A percentile compares a stretch with the other conserved stretches of the same genome.
Conservation (phyloP, 768 basidiomycete species). For the Auriscalpium orientale region DNA sequence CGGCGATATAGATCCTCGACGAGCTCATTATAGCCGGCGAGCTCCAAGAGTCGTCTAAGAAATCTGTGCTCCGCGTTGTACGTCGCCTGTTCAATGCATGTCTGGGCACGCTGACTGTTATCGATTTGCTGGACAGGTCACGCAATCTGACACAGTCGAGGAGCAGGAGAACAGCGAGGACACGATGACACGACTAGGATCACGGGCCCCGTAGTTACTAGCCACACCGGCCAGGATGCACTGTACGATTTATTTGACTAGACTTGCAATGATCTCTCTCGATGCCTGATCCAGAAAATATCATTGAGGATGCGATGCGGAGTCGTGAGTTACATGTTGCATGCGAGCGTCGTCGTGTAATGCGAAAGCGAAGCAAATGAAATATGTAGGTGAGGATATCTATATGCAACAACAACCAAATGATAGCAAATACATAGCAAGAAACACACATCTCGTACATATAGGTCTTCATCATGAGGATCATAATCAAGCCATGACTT, state of each 20-base stretch:
- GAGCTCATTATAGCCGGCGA: constrained; percentile 93
- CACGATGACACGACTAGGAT: constrained; percentile 67
- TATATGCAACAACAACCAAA: too few relatives aligned
- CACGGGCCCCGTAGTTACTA: constrained; percentile 35
- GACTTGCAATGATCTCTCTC: too few relatives aligned
- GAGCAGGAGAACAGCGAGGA: constrained; percentile 84
- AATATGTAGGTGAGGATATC: too few relatives aligned
- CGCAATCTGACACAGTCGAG: constrained; percentile 76
- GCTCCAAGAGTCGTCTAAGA: constrained; percentile 86
- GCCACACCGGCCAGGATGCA: not conserved
- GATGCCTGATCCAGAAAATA: too few relatives aligned
- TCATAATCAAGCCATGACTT: too few relatives aligned
- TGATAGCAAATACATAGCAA: too few relatives aligned
- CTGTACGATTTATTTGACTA: not conserved
- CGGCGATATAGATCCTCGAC: constrained; percentile 61
- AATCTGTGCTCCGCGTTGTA: constrained; percentile 55
- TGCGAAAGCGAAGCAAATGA: too few relatives aligned
- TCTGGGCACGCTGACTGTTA: not conserved
- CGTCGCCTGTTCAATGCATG: constrained; percentile 6
- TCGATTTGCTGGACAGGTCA: constrained; percentile 45
- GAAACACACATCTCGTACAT: too few relatives aligned
- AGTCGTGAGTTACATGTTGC: too few relatives aligned
- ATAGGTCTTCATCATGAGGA: too few relatives aligned
- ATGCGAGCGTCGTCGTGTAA: too few relatives aligned
- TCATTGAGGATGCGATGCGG: too few relatives aligned